These are phyloP conservation scores for Ganoderma multipileum DNA, from an alignment of 1,284 basidiomycete genomes.

Conservation along the genomic window DNA sequence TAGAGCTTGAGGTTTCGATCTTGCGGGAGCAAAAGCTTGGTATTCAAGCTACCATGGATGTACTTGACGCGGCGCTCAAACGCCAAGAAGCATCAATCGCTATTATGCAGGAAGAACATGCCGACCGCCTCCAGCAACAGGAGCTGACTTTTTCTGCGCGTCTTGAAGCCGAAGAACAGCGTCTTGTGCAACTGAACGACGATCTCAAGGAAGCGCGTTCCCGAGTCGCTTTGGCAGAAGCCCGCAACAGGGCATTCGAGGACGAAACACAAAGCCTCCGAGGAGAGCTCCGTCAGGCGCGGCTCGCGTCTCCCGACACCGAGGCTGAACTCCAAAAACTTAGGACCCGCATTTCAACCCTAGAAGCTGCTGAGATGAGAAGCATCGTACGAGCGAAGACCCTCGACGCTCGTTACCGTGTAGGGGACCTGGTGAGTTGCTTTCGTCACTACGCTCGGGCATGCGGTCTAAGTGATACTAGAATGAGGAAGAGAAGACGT, in stretches of 20 bases:
- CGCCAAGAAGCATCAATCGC: constrained; percentile 24
- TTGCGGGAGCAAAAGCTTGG: constrained; percentile 36
- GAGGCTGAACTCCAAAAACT: constrained; percentile 36
- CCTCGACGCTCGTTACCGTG: constrained; percentile 43
- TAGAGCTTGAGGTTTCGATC: constrained; percentile 35
- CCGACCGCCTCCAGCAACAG: constrained; percentile 29
- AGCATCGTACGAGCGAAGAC: constrained; percentile 38
- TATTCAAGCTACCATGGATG: constrained; percentile 29
- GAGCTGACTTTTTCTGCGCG: constrained; percentile 19
- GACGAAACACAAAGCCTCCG: constrained; percentile 31
- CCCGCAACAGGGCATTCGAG: constrained; percentile 23
- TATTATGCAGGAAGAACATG: constrained; percentile 29
- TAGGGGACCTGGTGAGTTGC: constrained; percentile 43
- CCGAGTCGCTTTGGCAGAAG: constrained; percentile 20
- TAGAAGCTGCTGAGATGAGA: constrained; percentile 37
- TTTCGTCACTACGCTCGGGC: not conserved
- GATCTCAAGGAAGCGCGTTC: constrained; percentile 31
- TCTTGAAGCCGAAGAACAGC: constrained; percentile 28
- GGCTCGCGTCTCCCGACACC: constrained; percentile 30
- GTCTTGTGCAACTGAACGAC: constrained; percentile 26
- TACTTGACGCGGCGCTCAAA: constrained; percentile 29
- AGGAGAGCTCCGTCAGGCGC: constrained; percentile 31
- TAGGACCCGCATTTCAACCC: constrained; percentile 31
- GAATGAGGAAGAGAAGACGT: constrained; percentile 45
- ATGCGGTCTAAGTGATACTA: constrained; percentile 20